Evolutionary conservation across 768 basidiomycete species (phyloP).

Genomic region (Tricholoma flavovirens): DNA sequence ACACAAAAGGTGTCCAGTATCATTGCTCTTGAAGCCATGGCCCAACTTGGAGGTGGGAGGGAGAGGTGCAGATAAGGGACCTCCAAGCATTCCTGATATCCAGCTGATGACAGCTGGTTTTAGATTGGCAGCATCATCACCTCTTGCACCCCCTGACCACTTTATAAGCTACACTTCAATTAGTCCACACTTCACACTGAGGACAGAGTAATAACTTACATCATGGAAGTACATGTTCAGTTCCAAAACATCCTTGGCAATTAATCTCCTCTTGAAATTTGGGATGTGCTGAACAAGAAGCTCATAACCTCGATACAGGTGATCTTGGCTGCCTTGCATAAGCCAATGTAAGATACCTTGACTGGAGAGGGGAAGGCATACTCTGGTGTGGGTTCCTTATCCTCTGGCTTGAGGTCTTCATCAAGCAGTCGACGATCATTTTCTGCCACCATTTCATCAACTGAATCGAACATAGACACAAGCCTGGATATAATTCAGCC

Average conservation of each 20-base stretch:
- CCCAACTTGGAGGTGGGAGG: too few species aligned
- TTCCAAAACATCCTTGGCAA: neutral
- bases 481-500: too few species aligned
- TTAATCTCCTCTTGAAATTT: neutral
- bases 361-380: neutral
- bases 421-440: neutral
- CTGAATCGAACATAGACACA: neutral
- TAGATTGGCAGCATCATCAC: too few species aligned
- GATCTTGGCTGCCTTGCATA: neutral
- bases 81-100: too few species aligned
- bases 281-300: neutral
- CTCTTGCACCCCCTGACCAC: too few species aligned
- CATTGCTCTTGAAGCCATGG: too few species aligned
- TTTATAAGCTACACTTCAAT: too few species aligned
- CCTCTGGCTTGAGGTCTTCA: neutral
- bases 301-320: neutral
- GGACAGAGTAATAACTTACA: neutral
- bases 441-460: neutral
- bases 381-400: neutral
- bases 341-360: neutral
- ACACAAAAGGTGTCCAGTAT: too few species aligned
- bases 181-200: too few species aligned
- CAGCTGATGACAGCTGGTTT: too few species aligned
- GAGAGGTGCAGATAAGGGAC: too few species aligned
- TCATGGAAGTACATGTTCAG: neutral